Base-by-base conservation (phyloP, 2,329 filamentous ascomycete species). In the Fusarium cyanostomum region DNA sequence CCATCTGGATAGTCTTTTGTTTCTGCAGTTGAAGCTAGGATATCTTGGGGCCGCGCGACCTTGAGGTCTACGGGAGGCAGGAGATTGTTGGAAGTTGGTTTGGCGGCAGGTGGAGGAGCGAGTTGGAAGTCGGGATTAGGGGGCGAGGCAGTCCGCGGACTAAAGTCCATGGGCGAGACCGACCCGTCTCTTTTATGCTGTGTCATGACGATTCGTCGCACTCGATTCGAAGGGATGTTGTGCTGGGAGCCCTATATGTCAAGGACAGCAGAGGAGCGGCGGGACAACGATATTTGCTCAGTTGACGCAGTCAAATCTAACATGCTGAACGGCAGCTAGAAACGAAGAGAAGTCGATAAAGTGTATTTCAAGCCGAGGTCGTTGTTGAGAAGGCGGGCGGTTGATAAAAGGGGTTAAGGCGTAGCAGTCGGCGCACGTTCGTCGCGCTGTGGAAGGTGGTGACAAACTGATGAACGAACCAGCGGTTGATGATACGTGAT, bases 271-370 rank as follows among this genome's bases (percentile, higher is more conserved):
- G 44, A 30, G 37, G 35, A 57, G 41, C 43, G 35, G 48, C 39
- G 39, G 27, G 52, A 41, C 26, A 38, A 35, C 30, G 34, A 38
- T 64, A 37, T 67, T 46, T 70, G 41, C 54, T 71, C 27, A 53
- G 48, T 43, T 35, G 43, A 55, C 34, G 41, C 37, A 50, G 43
- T 39, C 60, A 53, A 46, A 30, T 30, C 46, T 44, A 68, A 59
- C 69, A 71, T 71, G 69, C 69, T 71, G 62, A 53, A 59, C 48
- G 18, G 39, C 44, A 61, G 45, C 34, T 37, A 42, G 27, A 39
- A 31, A 18, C 11, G 24, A 54, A 24, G 33, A 50, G 42, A 43
- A 49, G 35, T 27, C 44, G 48, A 49, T 49, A 46, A 27, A 44
- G 54, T 35, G 37, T 28, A 56, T 31, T 27, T 16, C 15, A 43